Evolutionary conservation across 805 yeast genomes (phyloP).

Genomic region (Cyberlindnera nakhonratchasimensis): DNA sequence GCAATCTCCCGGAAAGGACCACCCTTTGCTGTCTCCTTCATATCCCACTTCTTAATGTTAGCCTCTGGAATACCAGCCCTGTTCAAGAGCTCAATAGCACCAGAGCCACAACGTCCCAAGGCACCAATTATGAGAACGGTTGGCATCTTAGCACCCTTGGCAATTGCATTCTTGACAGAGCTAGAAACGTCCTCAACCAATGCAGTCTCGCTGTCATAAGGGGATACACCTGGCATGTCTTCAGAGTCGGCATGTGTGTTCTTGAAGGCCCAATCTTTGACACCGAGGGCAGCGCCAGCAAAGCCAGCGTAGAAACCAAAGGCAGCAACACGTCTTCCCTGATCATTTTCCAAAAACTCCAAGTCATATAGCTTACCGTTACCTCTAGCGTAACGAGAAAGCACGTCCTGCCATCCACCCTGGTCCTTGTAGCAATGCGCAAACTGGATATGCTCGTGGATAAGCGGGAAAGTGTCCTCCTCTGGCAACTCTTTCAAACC

Average conservation of each 20-base stretch:
- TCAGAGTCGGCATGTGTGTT: slow-evolving; percentile 64
- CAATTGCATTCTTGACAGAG: slow-evolving; percentile 54
- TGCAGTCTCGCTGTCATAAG: slow-evolving; percentile 76
- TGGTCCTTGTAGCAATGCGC: slow-evolving; percentile 99
- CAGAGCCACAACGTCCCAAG: slow-evolving; percentile 97
- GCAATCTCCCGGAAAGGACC: slow-evolving; percentile 96
- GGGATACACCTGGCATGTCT: slow-evolving; percentile 74
- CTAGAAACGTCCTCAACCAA: slow-evolving; percentile 69
- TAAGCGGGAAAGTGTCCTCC: slow-evolving; percentile 80
- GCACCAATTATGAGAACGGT: slow-evolving; percentile 92
- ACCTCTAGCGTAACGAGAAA: slow-evolving; percentile 86
- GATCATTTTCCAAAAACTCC: slow-evolving; percentile 90
- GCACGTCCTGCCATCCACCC: slow-evolving; percentile 93
- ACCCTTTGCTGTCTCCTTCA: slow-evolving; percentile 92
- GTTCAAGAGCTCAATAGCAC: slow-evolving; percentile 81
- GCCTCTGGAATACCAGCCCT: slow-evolving; percentile 86
- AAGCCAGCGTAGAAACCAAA: slow-evolving; percentile 99
- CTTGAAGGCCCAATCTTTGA: slow-evolving; percentile 92
- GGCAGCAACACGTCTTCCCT: slow-evolving; percentile 98
- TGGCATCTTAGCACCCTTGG: slow-evolving; percentile 66
- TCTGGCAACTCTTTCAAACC: slow-evolving; percentile 97
- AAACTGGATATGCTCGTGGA: slow-evolving; percentile 96
- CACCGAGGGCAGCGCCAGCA: slow-evolving; percentile 98
- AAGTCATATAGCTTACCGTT: slow-evolving; percentile 88
- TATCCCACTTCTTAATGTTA: slow-evolving; percentile 90